Percentiles rank a stretch among this genome's conserved stretches.
These are phyloP conservation scores for Tardiomyces digboiensis DNA, from an alignment of 1,139 yeast species.

Conservation along the genomic window DNA sequence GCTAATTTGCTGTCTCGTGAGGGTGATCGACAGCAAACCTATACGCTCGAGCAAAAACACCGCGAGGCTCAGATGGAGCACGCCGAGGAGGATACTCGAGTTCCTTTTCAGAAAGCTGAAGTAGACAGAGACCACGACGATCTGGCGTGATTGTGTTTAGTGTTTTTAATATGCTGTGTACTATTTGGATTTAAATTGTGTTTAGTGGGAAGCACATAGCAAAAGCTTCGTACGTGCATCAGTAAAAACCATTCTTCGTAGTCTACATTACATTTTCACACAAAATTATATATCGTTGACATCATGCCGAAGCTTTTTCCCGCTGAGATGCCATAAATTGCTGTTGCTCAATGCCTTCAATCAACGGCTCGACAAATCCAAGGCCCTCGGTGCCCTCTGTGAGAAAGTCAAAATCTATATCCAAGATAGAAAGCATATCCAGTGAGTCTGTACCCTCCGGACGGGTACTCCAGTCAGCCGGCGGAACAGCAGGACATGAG, in stretches of 20 bases:
- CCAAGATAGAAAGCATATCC: slow-evolving; percentile 15
- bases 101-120: no score
- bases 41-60: neutral
- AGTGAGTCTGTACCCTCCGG: slow-evolving; percentile 2
- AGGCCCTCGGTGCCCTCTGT: slow-evolving; percentile 60
- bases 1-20: neutral
- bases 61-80: neutral
- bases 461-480: neutral
- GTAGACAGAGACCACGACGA: no score
- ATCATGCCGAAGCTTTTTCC: no score
- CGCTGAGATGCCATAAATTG: slow-evolving; percentile 6
- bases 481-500: neutral
- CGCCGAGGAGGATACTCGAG: neutral
- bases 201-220: neutral
- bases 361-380: slow-evolving; percentile 85
- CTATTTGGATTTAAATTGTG: neutral
- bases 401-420: slow-evolving; percentile 35
- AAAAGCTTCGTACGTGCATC: no score
- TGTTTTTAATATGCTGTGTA: neutral
- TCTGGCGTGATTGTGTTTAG: neutral
- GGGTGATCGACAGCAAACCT: neutral
- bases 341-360: slow-evolving; percentile 67
- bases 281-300: no score
- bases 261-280: no score
- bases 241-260: no score